These are phyloP conservation scores for Cystobasidium slooffiae DNA, from an alignment of 1,284 basidiomycete species.

Conservation along the genomic window DNA sequence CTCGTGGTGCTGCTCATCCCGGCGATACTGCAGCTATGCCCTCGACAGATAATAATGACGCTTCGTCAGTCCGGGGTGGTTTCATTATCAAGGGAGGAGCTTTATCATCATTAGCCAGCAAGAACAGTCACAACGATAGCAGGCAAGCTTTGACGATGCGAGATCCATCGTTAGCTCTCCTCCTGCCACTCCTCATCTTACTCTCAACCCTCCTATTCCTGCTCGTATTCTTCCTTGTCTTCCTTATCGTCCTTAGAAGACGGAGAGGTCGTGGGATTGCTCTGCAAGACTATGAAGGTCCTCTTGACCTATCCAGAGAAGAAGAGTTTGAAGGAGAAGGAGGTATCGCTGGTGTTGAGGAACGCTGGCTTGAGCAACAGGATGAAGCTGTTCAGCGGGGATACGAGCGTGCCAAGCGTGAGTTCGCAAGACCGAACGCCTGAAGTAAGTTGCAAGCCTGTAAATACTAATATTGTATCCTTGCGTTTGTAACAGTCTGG, in stretches of 20 bases:
- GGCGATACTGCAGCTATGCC: slow-evolving; percentile 1
- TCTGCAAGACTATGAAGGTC: slow-evolving; percentile 79
- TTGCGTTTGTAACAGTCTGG: slow-evolving; percentile 67
- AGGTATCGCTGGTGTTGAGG: slow-evolving; percentile 86
- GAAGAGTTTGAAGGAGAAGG: slow-evolving; percentile 73
- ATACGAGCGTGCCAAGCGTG: slow-evolving; percentile 87
- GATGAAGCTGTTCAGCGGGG: slow-evolving; percentile 70
- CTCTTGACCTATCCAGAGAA: slow-evolving; percentile 88
- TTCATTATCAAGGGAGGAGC: background rate
- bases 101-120: background rate
- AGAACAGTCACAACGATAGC: background rate
- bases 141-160: background rate
- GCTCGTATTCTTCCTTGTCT: slow-evolving; percentile 83
- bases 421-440: slow-evolving; percentile 51
- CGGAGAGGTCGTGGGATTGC: slow-evolving; percentile 70
- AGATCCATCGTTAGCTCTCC: slow-evolving; percentile 58
- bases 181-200: slow-evolving; percentile 88
- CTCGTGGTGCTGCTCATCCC: background rate
- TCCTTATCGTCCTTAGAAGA: slow-evolving; percentile 78
- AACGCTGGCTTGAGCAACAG: slow-evolving; percentile 87
- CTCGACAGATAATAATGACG: slow-evolving; percentile 21
- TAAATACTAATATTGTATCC: background rate
- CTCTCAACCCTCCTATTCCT: slow-evolving; percentile 90
- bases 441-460: background rate
- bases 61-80: slow-evolving; percentile 17